Conservation (phyloP, 805 yeast species). For the Candida khao-thaluensis region DNA sequence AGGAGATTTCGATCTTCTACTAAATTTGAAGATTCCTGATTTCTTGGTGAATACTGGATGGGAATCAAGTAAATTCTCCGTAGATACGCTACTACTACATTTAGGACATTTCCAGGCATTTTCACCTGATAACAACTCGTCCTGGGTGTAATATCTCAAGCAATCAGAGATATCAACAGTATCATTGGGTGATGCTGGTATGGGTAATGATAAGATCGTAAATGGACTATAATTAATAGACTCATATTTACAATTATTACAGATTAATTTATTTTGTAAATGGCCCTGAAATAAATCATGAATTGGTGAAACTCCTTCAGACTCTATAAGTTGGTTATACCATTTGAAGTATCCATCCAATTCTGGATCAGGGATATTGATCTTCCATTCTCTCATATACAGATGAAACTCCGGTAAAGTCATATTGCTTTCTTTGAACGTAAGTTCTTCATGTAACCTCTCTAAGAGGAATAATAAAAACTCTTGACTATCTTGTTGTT, state of each 20-base stretch:
- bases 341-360: conserved; percentile 58
- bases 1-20: conserved; percentile 37
- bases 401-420: conserved; percentile 25
- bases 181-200: conserved; percentile 40
- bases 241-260: conserved; percentile 63
- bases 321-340: conserved; percentile 50
- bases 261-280: conserved; percentile 59
- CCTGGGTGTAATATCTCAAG: conserved; percentile 56
- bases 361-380: conserved; percentile 30
- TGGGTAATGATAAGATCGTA: conserved; percentile 61
- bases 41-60: conserved; percentile 40
- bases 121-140: conserved; percentile 67
- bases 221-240: conserved; percentile 62
- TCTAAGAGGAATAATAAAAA: conserved; percentile 66
- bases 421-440: conserved; percentile 24
- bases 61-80: conserved; percentile 23
- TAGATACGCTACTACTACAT: conserved; percentile 47
- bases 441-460: conserved; percentile 65
- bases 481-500: conserved; percentile 83
- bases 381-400: conserved; percentile 32
- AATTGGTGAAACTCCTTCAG: conserved; percentile 67
- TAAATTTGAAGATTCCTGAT: conserved; percentile 35
- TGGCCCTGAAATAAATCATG: conserved; percentile 72
- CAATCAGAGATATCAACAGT: conserved; percentile 58
- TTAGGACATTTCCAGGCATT: conserved; percentile 86